Percentiles rank a stretch among this genome's conserved stretches.
phyloP scores from a whole-genome alignment of 768 basidiomycete genomes.

The Pleurotus sapidus region DNA sequence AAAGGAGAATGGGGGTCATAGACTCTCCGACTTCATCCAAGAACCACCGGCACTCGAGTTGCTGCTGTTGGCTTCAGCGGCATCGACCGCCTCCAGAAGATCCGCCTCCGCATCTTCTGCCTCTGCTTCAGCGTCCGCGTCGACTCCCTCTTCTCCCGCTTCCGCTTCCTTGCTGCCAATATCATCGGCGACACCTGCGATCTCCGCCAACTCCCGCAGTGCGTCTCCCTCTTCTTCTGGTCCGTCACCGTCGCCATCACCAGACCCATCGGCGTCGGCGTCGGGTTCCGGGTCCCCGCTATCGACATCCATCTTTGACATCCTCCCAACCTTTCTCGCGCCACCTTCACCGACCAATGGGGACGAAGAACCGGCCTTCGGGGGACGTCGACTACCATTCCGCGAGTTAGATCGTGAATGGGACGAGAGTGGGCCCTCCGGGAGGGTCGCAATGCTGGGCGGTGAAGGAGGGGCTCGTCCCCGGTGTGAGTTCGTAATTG shows the following conservation, averaged over 20 bases:
- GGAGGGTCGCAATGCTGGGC: constrained; percentile 8
- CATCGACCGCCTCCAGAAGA: constrained; percentile 49
- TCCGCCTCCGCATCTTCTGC: constrained; percentile 40
- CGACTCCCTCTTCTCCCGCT: constrained; percentile 17
- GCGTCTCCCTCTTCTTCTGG: constrained; percentile 8
- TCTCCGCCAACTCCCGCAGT: constrained; percentile 11
- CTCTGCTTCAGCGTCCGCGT: constrained; percentile 29
- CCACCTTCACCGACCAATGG: constrained; percentile 12
- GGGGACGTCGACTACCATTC: constrained; percentile 11
- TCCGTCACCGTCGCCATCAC: constrained; percentile 16
- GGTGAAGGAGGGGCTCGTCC: constrained; percentile 13
- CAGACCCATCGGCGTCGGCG: constrained; percentile 16
- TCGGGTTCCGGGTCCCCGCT: constrained; percentile 15
- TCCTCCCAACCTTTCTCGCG: constrained; percentile 7
- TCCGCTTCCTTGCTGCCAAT: constrained; percentile 12
- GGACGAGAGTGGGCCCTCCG: constrained; percentile 4
- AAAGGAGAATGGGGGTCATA: neutral
- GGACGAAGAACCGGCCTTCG: constrained; percentile 6
- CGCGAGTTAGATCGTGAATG: constrained; percentile 20
- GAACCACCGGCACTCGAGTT: constrained; percentile 22
- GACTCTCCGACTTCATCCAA: constrained; percentile 13
- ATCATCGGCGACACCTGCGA: constrained; percentile 28
- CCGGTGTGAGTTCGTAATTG: constrained; percentile 5
- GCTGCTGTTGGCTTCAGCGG: constrained; percentile 42
- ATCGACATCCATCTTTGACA: constrained; percentile 17